Percentiles rank a stretch among this genome's conserved stretches.
Conservation (phyloP, 768 basidiomycete genomes). For the Pisolithus marmoratus region DNA sequence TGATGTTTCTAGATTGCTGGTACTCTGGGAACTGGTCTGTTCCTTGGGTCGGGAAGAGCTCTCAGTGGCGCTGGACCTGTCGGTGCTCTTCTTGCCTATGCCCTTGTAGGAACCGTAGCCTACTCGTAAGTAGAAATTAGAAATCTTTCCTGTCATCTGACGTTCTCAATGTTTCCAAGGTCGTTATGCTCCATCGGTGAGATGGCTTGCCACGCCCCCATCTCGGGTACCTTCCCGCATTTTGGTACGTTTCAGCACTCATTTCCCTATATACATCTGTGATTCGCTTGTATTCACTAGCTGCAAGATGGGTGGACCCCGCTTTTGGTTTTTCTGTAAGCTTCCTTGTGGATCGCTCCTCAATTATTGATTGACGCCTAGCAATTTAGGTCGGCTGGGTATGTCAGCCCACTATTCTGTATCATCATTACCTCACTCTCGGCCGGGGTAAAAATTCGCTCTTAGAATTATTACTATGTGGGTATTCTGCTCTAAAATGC, state of each 20-base stretch:
- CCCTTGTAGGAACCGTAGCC: constrained; percentile 58
- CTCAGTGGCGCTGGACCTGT: constrained; percentile 57
- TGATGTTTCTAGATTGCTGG: constrained; percentile 50
- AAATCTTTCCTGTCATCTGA: constrained; percentile 34
- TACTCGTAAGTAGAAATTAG: constrained; percentile 42
- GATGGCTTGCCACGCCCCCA: constrained; percentile 74
- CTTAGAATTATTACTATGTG: constrained; percentile 50
- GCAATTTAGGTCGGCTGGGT: constrained; percentile 24
- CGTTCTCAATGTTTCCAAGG: constrained; percentile 32
- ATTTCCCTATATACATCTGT: not conserved
- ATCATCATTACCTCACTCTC: too few species aligned
- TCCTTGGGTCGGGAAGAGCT: constrained; percentile 64
- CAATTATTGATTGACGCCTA: too few species aligned
- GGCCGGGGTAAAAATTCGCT: not conserved
- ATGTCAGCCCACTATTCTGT: constrained; percentile 27
- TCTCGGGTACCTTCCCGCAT: constrained; percentile 76
- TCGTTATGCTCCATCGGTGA: constrained; percentile 68
- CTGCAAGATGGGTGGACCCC: constrained; percentile 54
- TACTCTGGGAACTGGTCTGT: constrained; percentile 70
- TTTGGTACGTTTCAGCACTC: constrained; percentile 37
- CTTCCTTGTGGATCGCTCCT: constrained; percentile 7
- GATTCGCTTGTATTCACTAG: constrained; percentile 20
- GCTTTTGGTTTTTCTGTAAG: constrained; percentile 57
- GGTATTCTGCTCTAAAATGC: constrained; percentile 18
- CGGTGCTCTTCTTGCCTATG: constrained; percentile 62